A percentile compares a stretch with the other conserved stretches of the same genome.
Evolutionary conservation across 345 rosid species (phyloP).

Genomic region (Pseudoturritis turrita): DNA sequence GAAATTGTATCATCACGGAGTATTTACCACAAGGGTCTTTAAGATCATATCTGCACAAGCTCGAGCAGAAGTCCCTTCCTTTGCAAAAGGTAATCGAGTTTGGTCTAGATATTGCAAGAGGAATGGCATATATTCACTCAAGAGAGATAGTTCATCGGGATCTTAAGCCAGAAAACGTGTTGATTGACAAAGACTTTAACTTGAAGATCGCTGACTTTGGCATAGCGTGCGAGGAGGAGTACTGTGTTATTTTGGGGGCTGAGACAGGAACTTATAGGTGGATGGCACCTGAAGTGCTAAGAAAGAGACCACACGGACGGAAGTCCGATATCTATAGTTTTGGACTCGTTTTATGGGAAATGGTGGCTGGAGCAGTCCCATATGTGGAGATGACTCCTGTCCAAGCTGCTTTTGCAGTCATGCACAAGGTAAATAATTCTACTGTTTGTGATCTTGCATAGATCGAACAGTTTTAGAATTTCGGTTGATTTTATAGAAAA

Average conservation of each 20-base stretch:
- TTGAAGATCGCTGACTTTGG: conserved; percentile 88
- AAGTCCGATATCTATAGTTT: conserved; percentile 78
- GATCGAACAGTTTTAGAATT: neutral
- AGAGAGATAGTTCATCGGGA: conserved; percentile 79
- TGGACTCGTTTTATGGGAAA: conserved; percentile 82
- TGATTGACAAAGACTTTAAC: conserved; percentile 54
- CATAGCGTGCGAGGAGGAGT: conserved; percentile 71
- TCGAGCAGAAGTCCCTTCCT: conserved; percentile 54
- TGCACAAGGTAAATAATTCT: conserved; percentile 49
- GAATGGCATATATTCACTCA: conserved; percentile 81
- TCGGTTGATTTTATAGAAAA: too few species aligned
- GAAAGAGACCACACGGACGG: conserved; percentile 52
- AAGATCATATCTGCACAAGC: conserved; percentile 74
- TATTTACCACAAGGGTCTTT: conserved; percentile 57
- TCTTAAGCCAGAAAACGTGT: conserved; percentile 82
- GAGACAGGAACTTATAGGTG: conserved; percentile 84
- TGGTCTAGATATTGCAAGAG: conserved; percentile 74
- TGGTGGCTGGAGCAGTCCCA: conserved; percentile 78
- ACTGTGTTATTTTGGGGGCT: conserved; percentile 55
- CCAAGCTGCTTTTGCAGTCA: conserved; percentile 87
- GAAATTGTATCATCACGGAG: conserved; percentile 54
- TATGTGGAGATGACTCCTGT: conserved; percentile 69
- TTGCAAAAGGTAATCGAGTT: conserved; percentile 42
- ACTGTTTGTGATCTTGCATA: neutral
- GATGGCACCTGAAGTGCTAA: conserved; percentile 95